phyloP scores from a whole-genome alignment of 169 alveolate genomes.

The Plasmodium inui region DNA sequence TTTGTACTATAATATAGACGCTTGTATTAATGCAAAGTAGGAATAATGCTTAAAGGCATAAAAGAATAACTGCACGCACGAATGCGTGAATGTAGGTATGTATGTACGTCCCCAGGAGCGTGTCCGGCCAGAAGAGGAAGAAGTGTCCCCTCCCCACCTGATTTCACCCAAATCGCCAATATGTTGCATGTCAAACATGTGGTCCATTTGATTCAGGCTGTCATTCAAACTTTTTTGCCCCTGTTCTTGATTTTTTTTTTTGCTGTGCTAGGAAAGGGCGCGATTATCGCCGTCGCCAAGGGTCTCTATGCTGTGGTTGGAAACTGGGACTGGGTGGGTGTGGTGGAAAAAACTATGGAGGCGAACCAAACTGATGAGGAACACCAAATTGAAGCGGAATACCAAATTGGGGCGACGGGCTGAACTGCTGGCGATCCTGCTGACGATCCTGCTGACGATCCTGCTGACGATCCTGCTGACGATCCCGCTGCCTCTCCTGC shows the following conservation, averaged over 20 bases:
- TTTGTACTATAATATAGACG: too few species aligned
- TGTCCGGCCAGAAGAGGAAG: neutral
- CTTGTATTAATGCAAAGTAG: too few species aligned
- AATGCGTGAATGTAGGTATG: neutral
- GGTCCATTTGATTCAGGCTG: neutral
- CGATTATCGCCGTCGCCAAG: neutral
- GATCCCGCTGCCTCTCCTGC: slow-evolving; percentile 19
- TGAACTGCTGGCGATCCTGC: neutral
- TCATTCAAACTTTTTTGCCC: neutral
- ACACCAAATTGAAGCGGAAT: neutral
- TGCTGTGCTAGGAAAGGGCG: neutral
- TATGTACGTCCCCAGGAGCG: neutral
- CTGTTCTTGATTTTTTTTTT: neutral
- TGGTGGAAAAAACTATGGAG: neutral
- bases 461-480: too few species aligned
- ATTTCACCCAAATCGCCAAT: neutral
- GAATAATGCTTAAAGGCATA: too few species aligned
- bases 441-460: neutral
- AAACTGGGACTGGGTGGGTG: neutral
- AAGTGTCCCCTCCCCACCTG: neutral
- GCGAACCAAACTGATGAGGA: neutral
- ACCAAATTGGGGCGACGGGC: neutral
- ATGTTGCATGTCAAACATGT: neutral
- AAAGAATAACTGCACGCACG: neutral
- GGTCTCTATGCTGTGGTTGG: neutral